Percentiles rank a stretch among this genome's conserved stretches.
Conservation (phyloP, 2,329 filamentous ascomycete species). For the Graphilbum ipis-grandicollis region DNA sequence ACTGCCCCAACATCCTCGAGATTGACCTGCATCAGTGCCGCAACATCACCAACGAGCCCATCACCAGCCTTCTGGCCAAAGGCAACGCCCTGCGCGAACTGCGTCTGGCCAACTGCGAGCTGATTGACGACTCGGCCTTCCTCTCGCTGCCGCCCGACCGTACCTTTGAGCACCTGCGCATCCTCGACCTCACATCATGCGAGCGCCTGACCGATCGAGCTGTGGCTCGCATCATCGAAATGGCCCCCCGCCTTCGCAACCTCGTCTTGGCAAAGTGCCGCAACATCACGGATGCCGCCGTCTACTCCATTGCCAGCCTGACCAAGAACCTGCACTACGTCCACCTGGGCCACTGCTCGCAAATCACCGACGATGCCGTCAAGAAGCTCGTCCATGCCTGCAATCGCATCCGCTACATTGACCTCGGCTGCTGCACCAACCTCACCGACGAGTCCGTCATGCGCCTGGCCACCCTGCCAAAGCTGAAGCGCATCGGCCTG, state of each 20-base stretch:
- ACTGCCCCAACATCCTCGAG: constrained; percentile 87
- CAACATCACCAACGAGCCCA: constrained; percentile 63
- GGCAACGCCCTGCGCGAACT: constrained; percentile 79
- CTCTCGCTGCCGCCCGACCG: constrained; percentile 51
- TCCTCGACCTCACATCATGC: constrained; percentile 86
- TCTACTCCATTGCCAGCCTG: constrained; percentile 71
- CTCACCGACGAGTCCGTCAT: constrained; percentile 78
- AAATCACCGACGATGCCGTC: constrained; percentile 81
- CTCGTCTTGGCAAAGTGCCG: constrained; percentile 88
- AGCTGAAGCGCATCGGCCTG: constrained; percentile 82
- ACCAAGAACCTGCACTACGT: constrained; percentile 96
- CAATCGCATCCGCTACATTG: constrained; percentile 92
- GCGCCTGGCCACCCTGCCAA: constrained; percentile 71
- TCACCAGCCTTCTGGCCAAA: constrained; percentile 63
- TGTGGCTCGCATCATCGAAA: constrained; percentile 72
- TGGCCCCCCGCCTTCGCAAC: constrained; percentile 77
- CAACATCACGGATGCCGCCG: constrained; percentile 77
- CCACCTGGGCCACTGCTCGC: constrained; percentile 81
- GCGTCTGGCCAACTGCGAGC: constrained; percentile 66
- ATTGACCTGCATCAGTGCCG: constrained; percentile 84
- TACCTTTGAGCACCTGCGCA: constrained; percentile 73
- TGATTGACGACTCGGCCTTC: constrained; percentile 80
- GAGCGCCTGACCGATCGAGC: constrained; percentile 68
- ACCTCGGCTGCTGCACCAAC: constrained; percentile 83
- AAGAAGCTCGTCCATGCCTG: constrained; percentile 68